Base-by-base conservation (phyloP, 2,329 filamentous ascomycete genomes). In the Metarhizium anisopliae region DNA sequence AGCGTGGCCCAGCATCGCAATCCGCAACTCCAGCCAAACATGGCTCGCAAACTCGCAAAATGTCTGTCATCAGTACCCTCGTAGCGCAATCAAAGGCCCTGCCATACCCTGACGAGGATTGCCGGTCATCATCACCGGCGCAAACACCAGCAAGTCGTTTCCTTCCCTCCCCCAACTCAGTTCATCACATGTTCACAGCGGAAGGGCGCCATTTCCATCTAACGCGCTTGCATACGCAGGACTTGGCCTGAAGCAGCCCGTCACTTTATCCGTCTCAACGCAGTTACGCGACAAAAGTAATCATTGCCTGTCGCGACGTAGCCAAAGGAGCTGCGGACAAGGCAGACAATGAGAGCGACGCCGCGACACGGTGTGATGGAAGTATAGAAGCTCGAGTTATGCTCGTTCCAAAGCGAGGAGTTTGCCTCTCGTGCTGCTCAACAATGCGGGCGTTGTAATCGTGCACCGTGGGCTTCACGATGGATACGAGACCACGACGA, bases 321-420 rank as follows among this genome's bases (percentile, higher is more conserved):
- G 64, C 68, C 2, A 75, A 74, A 51, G 77, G 72, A 45, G 66
- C 75, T 20, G 68, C 63, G 1, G 77, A 78, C 35, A 67, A 68
- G 54, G 58, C 55, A 3, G 64, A 70, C 13, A 72, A 74, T 25
- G 66, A 71, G 35, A 62, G 61, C 63, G 2, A 72, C 64, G 0
- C 47, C 55, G 1, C 59, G 59, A 30, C 49, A 57, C 0, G 59
- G 59, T 2, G 56, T 65, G 1, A 64, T 76, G 18, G 70, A 76
- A 30, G 72, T 78, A 14, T 80, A 75, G 74, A 50, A 67, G 4
- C 60, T 79, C 7, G 74, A 80, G 56, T 70, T 79, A 51, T 53
- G 58, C 3, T 72, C 66, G 3, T 75, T 72, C 62, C 72, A 61
- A 0, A 66, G 63, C 47, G 59, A 60, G 47, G 65, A 50, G 54